A percentile compares a stretch with the other conserved stretches of the same genome.
phyloP scores from a whole-genome alignment of 176 grass and related monocot genomes.

The Paspalum vaginatum region DNA sequence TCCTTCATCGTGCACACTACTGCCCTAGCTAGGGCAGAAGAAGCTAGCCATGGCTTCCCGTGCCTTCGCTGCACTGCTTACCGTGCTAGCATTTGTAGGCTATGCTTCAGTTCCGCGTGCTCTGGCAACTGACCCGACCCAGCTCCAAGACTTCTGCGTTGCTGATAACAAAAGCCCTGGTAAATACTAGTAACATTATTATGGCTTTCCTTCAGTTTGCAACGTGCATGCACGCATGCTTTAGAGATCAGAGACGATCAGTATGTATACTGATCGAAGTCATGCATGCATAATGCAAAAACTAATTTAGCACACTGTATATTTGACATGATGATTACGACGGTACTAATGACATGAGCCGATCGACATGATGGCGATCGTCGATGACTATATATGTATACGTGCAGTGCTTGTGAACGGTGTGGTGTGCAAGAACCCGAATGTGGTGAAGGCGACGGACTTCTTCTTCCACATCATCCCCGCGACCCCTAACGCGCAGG shows the following conservation, averaged over 20 bases:
- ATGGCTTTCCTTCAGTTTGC: no score
- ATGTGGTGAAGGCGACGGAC: slow-evolving; percentile 56
- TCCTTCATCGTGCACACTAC: slow-evolving; percentile 12
- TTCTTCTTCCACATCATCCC: slow-evolving; percentile 45
- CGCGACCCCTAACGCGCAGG: slow-evolving; percentile 26
- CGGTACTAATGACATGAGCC: no score
- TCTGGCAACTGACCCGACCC: slow-evolving; percentile 56
- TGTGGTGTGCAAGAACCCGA: slow-evolving; percentile 73
- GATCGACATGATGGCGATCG: no score
- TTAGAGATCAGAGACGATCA: no score
- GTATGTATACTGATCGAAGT: neutral
- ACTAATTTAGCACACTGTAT: neutral
- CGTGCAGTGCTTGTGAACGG: slow-evolving; percentile 75
- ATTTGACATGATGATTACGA: neutral
- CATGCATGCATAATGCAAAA: neutral
- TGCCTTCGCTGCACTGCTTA: slow-evolving; percentile 29
- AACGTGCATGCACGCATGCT: no score
- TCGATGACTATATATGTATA: neutral
- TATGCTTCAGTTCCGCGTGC: slow-evolving; percentile 31
- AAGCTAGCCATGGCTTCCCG: slow-evolving; percentile 45
- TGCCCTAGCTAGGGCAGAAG: neutral
- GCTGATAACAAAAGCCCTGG: slow-evolving; percentile 51
- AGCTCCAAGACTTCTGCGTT: slow-evolving; percentile 81
- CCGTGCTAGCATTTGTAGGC: slow-evolving; percentile 13
- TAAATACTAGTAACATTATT: neutral